Percentiles rank a stretch among this genome's conserved stretches.
phyloP scores from a whole-genome alignment of 139 green algal genomes.

The Chlamydomonas sp. region DNA sequence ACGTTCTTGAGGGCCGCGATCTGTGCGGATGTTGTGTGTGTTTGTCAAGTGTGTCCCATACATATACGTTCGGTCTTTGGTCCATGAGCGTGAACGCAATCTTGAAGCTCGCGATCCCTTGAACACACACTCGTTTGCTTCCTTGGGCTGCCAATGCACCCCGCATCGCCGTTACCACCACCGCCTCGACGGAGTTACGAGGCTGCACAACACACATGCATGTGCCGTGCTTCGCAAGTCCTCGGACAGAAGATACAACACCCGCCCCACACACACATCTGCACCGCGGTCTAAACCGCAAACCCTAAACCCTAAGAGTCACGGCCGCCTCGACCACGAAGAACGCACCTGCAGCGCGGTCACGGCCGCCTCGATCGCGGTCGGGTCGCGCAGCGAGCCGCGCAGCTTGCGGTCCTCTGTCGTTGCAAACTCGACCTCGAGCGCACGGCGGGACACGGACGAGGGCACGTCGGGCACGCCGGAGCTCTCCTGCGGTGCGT shows the following conservation, averaged over 20 bases:
- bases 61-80: too few species aligned
- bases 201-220: neutral
- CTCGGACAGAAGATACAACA: neutral
- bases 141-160: neutral
- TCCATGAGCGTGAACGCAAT: conserved; percentile 1
- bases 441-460: conserved; percentile 6
- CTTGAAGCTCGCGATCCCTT: neutral
- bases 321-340: neutral
- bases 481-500: conserved; percentile 71
- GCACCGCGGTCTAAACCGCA: neutral
- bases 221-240: neutral
- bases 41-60: neutral
- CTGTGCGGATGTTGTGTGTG: too few species aligned
- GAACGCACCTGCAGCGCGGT: conserved; percentile 70
- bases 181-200: too few species aligned
- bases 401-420: conserved; percentile 64
- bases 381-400: conserved; percentile 51
- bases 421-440: conserved; percentile 18
- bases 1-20: conserved; percentile 61
- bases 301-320: too few species aligned
- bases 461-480: conserved; percentile 72
- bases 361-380: conserved; percentile 44
- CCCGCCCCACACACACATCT: neutral
- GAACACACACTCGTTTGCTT: neutral
- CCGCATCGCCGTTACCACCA: too few species aligned